Evolutionary conservation across 2,329 filamentous ascomycete genomes (phyloP), one percentile per base, ranked within the genome.

Genomic region (Berkeleyomyces basicola): DNA sequence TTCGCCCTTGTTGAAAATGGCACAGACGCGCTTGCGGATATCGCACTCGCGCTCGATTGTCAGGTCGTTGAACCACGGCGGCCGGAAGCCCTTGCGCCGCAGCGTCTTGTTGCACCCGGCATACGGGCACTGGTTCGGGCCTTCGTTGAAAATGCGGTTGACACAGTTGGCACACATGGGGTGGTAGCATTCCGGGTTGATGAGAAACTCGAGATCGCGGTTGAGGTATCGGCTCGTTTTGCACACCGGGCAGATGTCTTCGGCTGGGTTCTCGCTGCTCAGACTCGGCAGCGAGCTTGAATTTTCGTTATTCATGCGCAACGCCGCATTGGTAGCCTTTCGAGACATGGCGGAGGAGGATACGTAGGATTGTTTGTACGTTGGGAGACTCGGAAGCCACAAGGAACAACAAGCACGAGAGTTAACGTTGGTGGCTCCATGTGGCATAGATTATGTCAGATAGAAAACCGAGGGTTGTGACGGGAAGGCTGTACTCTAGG

Each of bases 171-270:
- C 87, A 78, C 93, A 99, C 89, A 99, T 97, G 68, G 90, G 90
- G 79, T 99, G 93, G 78, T 99, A 99, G 81, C 93, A 99, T 78
- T 95, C 90, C 7, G 92, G 90, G 73, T 97, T 96, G 77, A 99
- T 91, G 68, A 93, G 87, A 76, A 99, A 97, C 67, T 86, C 82
- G 82, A 99, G 91, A 76, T 90, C 86, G 65, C 85, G 85, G 78
- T 96, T 96, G 70, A 97, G 86, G 78, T 97, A 97, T 67, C 90
- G 88, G 65, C 88, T 89, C 65, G 90, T 95, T 76, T 96, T 96
- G 86, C 93, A 99, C 68, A 97, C 89, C 64, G 92, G 93, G 76
- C 93, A 99, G 71, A 91, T 87, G 74, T 96, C 90, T 67, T 79
- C 77, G 59, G 64, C 39, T 61, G 67, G 66, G 61, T 66, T 67